These are phyloP conservation scores for Calonectria leucothoes DNA, from an alignment of 2,329 filamentous ascomycete genomes.

Conservation along the genomic window DNA sequence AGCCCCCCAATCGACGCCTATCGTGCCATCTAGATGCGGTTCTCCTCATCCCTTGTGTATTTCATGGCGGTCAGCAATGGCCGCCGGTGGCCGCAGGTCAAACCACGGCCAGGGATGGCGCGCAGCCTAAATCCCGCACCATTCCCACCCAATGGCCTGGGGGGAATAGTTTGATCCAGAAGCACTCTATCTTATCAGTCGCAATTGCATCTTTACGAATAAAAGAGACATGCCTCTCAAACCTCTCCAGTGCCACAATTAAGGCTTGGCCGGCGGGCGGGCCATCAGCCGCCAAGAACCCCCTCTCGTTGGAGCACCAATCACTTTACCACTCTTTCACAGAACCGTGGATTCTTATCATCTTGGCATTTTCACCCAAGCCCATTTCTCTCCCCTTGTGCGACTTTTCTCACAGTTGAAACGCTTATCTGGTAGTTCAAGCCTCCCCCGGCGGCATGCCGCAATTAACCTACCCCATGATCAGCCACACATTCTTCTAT, in stretches of 20 bases:
- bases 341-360: neutral
- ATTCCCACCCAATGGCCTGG: neutral
- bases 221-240: neutral
- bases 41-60: neutral
- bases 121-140: neutral
- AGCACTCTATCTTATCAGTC: neutral
- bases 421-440: conserved; percentile 1
- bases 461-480: neutral
- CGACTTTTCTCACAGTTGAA: neutral
- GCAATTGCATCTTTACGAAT: neutral
- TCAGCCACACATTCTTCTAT: neutral
- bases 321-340: neutral
- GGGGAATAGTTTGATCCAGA: neutral
- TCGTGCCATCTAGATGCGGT: neutral
- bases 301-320: neutral
- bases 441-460: conserved; percentile 1
- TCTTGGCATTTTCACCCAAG: neutral
- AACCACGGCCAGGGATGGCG: neutral
- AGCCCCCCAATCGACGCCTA: neutral
- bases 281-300: neutral
- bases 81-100: neutral
- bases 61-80: neutral
- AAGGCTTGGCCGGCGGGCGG: neutral
- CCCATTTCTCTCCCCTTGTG: neutral
- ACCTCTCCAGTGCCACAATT: neutral